Percentiles rank a stretch among this genome's conserved stretches.
phyloP scores from a whole-genome alignment of 2,329 filamentous ascomycete genomes.

The Emmonsiellopsis sp. region DNA sequence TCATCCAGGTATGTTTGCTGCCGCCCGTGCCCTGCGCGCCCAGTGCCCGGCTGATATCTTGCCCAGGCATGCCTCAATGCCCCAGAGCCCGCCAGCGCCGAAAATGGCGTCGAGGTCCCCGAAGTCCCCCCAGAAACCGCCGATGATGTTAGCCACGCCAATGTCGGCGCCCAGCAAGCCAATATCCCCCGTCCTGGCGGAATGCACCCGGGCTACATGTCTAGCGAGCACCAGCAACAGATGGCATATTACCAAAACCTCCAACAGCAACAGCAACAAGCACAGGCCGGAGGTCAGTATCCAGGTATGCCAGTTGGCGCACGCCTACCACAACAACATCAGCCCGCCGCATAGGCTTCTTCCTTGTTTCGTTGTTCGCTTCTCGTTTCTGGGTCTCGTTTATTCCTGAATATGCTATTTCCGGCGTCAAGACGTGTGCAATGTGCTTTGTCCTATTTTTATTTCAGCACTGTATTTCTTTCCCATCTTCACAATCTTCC shows the following conservation, averaged over 20 bases:
- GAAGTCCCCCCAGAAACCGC: conserved; percentile 73
- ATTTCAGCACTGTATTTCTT: conserved; percentile 12
- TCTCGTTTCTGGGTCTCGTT: background rate
- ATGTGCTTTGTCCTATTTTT: conserved; percentile 21
- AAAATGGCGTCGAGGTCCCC: conserved; percentile 68
- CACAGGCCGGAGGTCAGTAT: conserved; percentile 58
- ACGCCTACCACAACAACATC: conserved; percentile 72
- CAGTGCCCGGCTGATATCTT: background rate
- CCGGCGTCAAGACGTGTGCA: conserved; percentile 14
- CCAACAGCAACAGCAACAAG: conserved; percentile 59
- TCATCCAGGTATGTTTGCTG: conserved; percentile 71
- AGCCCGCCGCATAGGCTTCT: conserved; percentile 59
- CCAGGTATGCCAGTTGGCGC: conserved; percentile 64
- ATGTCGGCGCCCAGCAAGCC: conserved; percentile 59
- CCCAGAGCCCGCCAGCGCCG: conserved; percentile 75
- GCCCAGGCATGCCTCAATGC: conserved; percentile 86
- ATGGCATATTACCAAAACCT: conserved; percentile 78
- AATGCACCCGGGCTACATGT: conserved; percentile 62
- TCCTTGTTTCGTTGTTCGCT: background rate
- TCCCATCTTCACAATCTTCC: conserved; percentile 3
- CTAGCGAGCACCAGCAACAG: conserved; percentile 59
- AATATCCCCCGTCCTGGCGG: conserved; percentile 59
- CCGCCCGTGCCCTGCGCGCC: background rate
- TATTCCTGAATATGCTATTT: conserved; percentile 1
- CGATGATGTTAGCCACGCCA: conserved; percentile 71